Evolutionary conservation across 192 early-diverging fungal species (phyloP), one percentile per base, ranked within the genome.

Genomic region (Spinellus fusiger): DNA sequence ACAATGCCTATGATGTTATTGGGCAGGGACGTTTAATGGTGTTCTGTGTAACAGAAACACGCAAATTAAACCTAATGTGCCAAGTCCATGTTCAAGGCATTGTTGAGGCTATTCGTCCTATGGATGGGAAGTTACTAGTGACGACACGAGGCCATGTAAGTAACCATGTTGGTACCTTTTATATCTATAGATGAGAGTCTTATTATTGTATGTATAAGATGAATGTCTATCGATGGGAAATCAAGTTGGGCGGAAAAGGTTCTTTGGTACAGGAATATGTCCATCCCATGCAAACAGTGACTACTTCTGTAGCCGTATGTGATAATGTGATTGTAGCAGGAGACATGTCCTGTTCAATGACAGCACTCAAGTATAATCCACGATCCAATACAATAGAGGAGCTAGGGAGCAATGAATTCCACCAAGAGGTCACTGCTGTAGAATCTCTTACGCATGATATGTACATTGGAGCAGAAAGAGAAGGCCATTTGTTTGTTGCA

Each of bases 261-360:
- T 12, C 8, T 2, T 54, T 71, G 5, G 59, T 57, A n/a, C 32
- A 20, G 0, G 23, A 61, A 27, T 73, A 66, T 32, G 49, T 31
- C 0, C 58, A 65, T 32, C 78, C 74, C 40, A 79, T 86, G 16
- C 77, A 86, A 54, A 85, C 87, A 6, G 50, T 89, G 5, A 68
- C 84, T 5, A 58, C 89, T 5, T 76, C 73, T 6, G 18, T 94
- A 20, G 75, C 85, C 0, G 76, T 76, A 0, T 70, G 67, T 20
- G 87, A 86, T 28, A 83, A 93, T 59, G 77, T 82, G 23, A 73
- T 98, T 34, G 61, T 87, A 3, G 86, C 92, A 3, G 93, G 88
- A 7, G 96, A 98, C 68, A 49, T 96, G 40, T 81, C 93, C 73
- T 78, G 85, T 40, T 94, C 91, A 0, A 82, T 88, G 6, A 78